Percentiles rank a stretch among this genome's conserved stretches.
phyloP scores from a whole-genome alignment of 352 stramenopile genomes.

The Phytophthora meadii region DNA sequence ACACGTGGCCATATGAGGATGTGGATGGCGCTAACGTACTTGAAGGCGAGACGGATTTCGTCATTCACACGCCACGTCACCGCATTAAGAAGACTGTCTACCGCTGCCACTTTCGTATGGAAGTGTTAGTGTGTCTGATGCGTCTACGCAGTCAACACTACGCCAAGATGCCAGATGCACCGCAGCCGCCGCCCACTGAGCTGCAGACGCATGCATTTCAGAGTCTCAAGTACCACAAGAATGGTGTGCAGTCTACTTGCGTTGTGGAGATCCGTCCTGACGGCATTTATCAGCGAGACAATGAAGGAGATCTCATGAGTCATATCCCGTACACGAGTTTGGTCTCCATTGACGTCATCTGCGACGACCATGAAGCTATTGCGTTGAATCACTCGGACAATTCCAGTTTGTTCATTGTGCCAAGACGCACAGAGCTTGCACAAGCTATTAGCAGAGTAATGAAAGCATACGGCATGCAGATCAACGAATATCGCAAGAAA shows the following conservation, averaged over 20 bases:
- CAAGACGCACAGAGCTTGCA: slow-evolving; percentile 72
- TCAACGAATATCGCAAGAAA: slow-evolving; percentile 88
- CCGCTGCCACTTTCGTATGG: slow-evolving; percentile 83
- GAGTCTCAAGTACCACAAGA: slow-evolving; percentile 68
- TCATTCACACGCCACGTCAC: slow-evolving; percentile 78
- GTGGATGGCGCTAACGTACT: slow-evolving; percentile 66
- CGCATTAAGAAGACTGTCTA: slow-evolving; percentile 86
- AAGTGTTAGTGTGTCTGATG: slow-evolving; percentile 85
- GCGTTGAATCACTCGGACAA: slow-evolving; percentile 83
- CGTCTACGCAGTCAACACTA: slow-evolving; percentile 72
- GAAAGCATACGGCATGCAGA: slow-evolving; percentile 79
- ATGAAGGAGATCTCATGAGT: slow-evolving; percentile 78
- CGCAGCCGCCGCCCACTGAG: slow-evolving; percentile 35
- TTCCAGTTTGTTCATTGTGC: slow-evolving; percentile 80
- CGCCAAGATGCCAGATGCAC: slow-evolving; percentile 39
- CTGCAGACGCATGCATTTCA: slow-evolving; percentile 65
- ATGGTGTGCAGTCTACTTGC: slow-evolving; percentile 66
- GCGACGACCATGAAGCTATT: slow-evolving; percentile 74
- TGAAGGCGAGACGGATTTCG: slow-evolving; percentile 83
- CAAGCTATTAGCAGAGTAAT: slow-evolving; percentile 74
- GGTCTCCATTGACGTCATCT: slow-evolving; percentile 86
- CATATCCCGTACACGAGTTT: slow-evolving; percentile 85
- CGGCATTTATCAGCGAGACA: slow-evolving; percentile 80
- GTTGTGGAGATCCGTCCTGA: slow-evolving; percentile 75
- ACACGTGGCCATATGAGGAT: slow-evolving; percentile 85